Evolutionary conservation across 345 rosid species (phyloP).

Genomic region (Lepidium africanum): DNA sequence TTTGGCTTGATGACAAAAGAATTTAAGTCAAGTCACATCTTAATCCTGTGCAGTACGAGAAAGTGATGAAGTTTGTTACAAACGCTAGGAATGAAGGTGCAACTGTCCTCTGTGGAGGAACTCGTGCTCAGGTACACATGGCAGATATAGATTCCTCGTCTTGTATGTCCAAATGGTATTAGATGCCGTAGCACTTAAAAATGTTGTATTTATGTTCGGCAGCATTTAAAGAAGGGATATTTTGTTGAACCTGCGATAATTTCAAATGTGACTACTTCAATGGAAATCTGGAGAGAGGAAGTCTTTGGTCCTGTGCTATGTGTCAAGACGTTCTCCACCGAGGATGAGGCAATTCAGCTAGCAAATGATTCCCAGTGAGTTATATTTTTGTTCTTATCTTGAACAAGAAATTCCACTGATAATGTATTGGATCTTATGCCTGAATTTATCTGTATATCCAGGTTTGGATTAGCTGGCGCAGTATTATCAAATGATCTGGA

Average conservation of each 20-base stretch:
- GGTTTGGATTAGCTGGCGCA: conserved; percentile 82
- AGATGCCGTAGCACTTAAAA: neutral
- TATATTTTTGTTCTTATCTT: neutral
- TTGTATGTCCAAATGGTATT: conserved; percentile 4
- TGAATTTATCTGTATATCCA: conserved; percentile 22
- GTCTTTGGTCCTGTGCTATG: conserved; percentile 97
- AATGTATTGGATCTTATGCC: neutral
- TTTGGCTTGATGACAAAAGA: neutral
- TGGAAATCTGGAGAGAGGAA: conserved; percentile 99
- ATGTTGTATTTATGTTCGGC: conserved; percentile 18
- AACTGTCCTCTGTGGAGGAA: conserved; percentile 69
- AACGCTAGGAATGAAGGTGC: conserved; percentile 94
- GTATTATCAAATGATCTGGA: conserved; percentile 85
- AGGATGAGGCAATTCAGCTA: conserved; percentile 91
- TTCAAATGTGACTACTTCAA: conserved; percentile 67
- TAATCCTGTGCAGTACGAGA: conserved; percentile 58
- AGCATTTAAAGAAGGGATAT: conserved; percentile 82
- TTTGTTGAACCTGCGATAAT: conserved; percentile 79
- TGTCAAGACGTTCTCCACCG: conserved; percentile 77
- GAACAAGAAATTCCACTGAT: neutral
- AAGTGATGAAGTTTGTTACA: conserved; percentile 60
- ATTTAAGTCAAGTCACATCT: neutral
- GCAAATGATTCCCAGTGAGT: conserved; percentile 93
- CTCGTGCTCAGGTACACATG: conserved; percentile 61
- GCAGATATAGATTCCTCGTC: neutral